Conservation (phyloP, 202 grass and related monocot species). For the Schoenoplectus tabernaemontani region DNA sequence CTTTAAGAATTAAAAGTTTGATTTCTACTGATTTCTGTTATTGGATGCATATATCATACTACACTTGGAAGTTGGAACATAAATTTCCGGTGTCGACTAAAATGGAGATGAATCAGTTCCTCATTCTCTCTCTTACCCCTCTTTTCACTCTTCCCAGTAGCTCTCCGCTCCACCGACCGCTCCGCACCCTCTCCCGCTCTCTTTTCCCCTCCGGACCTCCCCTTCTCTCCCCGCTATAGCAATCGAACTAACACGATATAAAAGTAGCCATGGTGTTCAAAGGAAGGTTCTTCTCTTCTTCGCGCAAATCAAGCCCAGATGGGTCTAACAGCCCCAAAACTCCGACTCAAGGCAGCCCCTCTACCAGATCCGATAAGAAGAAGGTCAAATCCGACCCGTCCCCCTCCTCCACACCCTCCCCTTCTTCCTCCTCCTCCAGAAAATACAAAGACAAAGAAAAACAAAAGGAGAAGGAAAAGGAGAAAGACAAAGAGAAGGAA, state of each 20-base stretch:
- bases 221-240: conserved; percentile 18
- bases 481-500: conserved; percentile 38
- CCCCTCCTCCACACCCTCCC: conserved; percentile 23
- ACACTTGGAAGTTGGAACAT: background rate
- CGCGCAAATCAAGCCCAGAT: conserved; percentile 59
- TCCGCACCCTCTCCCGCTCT: background rate
- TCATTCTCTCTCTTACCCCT: background rate
- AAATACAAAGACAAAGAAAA: conserved; percentile 65
- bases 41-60: too few relatives aligned
- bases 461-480: conserved; percentile 50
- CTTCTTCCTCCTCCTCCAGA: conserved; percentile 46
- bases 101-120: conserved; percentile 17
- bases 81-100: background rate
- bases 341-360: conserved; percentile 32
- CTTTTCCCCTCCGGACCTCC: too few relatives aligned
- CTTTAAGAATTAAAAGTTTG: too few relatives aligned
- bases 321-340: conserved; percentile 89
- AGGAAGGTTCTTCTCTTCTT: conserved; percentile 88
- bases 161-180: background rate
- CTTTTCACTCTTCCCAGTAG: conserved; percentile 23
- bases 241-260: background rate
- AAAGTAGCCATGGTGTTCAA: conserved; percentile 74
- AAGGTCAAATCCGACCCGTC: conserved; percentile 46
- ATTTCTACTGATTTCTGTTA: too few relatives aligned
- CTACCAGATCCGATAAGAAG: conserved; percentile 43